Percentiles rank a stretch among this genome's conserved stretches.
Evolutionary conservation across 164 flowering plant genomes (phyloP).

Genomic region (Umbellularia californica): DNA sequence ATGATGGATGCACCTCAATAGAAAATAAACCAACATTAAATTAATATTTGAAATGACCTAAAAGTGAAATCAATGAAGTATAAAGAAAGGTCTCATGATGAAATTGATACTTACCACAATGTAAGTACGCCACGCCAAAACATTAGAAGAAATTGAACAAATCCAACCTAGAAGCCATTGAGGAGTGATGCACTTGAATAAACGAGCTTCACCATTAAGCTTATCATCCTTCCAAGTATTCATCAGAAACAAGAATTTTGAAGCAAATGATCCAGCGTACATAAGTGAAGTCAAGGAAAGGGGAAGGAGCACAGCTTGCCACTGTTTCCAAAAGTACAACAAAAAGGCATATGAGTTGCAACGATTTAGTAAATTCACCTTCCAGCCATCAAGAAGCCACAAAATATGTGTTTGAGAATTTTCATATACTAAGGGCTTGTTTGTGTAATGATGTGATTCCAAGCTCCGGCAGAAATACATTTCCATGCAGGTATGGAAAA

Average conservation of each 20-base stretch:
- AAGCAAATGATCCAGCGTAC: constrained; percentile 68
- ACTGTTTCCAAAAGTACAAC: constrained; percentile 65
- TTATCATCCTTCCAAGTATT: constrained; percentile 38
- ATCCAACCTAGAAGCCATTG: constrained; percentile 18
- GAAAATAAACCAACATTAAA: too few relatives aligned
- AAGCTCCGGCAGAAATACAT: too few relatives aligned
- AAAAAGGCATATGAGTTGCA: constrained; percentile 45
- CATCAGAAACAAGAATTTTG: constrained; percentile 33
- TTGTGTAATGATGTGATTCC: too few relatives aligned
- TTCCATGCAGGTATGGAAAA: too few relatives aligned
- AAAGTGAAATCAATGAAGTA: not conserved
- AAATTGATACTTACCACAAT: constrained; percentile 61
- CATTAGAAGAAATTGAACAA: constrained; percentile 36
- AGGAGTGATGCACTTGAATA: constrained; percentile 17
- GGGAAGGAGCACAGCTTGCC: constrained; percentile 79
- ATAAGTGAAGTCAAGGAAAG: constrained; percentile 70
- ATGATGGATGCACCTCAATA: too few relatives aligned
- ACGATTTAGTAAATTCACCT: constrained; percentile 14
- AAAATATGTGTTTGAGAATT: constrained; percentile 22
- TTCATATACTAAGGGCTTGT: constrained; percentile 2
- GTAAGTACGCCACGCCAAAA: constrained; percentile 74
- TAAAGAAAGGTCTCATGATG: not conserved
- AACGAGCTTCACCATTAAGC: constrained; percentile 13
- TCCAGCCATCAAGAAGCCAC: constrained; percentile 44
- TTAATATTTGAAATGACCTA: too few relatives aligned